These are phyloP conservation scores for Trichoderma hamatum DNA, from an alignment of 2,329 filamentous ascomycete species.

Conservation along the genomic window DNA sequence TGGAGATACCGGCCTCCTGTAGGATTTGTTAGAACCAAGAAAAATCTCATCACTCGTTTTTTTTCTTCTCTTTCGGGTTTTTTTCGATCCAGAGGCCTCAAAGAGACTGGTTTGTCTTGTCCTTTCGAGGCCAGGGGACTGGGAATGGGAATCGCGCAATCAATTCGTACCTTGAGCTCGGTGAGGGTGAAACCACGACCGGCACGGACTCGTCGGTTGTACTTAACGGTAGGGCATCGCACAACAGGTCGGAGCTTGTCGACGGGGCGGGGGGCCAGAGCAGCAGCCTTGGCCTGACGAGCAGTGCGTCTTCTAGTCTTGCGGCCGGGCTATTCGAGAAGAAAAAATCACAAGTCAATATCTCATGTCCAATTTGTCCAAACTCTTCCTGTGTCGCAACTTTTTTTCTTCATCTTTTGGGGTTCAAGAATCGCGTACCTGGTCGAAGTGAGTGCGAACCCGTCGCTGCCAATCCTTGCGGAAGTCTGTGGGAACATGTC, in stretches of 20 bases:
- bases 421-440: constrained; percentile 65
- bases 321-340: constrained; percentile 74
- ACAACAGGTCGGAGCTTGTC: constrained; percentile 96
- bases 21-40: constrained; percentile 40
- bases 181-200: constrained; percentile 96
- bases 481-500: constrained; percentile 69
- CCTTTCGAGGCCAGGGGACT: background rate
- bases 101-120: background rate
- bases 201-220: constrained; percentile 96
- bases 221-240: constrained; percentile 96
- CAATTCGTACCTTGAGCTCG: constrained; percentile 89
- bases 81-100: background rate
- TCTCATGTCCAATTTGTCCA: constrained; percentile 31
- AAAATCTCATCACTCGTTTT: background rate
- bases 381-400: constrained; percentile 14
- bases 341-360: constrained; percentile 42
- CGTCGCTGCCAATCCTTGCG: constrained; percentile 99
- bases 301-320: constrained; percentile 91
- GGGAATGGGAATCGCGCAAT: background rate
- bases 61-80: background rate
- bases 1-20: constrained; percentile 92
- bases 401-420: constrained; percentile 7
- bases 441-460: constrained; percentile 99
- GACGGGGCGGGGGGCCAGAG: constrained; percentile 92
- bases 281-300: constrained; percentile 91